A percentile compares a stretch with the other conserved stretches of the same genome.
phyloP scores from a whole-genome alignment of 2,329 filamentous ascomycete genomes.

The Cytospora leucostoma region DNA sequence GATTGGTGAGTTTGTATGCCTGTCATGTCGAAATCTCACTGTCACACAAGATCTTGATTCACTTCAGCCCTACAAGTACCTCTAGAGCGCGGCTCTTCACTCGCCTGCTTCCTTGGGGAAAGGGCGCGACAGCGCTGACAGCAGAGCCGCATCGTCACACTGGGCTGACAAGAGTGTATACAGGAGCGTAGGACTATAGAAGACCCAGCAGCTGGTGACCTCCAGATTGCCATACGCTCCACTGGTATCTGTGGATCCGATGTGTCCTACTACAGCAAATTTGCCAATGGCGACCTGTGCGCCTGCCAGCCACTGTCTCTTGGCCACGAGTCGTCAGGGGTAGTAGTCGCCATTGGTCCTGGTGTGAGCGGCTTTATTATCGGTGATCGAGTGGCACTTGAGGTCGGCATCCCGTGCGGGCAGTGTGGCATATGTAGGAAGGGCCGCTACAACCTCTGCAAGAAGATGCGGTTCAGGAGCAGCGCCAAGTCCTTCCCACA shows the following conservation, averaged over 20 bases:
- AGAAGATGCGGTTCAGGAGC: conserved; percentile 62
- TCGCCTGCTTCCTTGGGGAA: conserved; percentile 17
- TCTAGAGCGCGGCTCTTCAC: conserved; percentile 5
- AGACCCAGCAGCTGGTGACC: conserved; percentile 51
- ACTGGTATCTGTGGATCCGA: conserved; percentile 72
- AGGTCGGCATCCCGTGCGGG: conserved; percentile 58
- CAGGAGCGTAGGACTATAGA: conserved; percentile 55
- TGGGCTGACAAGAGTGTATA: conserved; percentile 25
- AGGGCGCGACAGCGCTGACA: conserved; percentile 18
- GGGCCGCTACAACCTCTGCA: conserved; percentile 64
- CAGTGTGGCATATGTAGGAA: conserved; percentile 52
- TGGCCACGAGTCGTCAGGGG: conserved; percentile 63
- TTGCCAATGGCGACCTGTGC: conserved; percentile 70
- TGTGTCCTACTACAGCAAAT: conserved; percentile 71
- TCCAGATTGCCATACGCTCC: conserved; percentile 65
- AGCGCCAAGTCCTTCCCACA: conserved; percentile 65
- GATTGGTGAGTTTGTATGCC: conserved; percentile 50
- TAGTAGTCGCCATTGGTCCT: conserved; percentile 57
- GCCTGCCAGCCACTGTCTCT: conserved; percentile 66
- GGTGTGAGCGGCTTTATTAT: conserved; percentile 53
- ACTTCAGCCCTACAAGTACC: conserved; percentile 1
- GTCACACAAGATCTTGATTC: conserved; percentile 36
- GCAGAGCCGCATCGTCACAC: conserved; percentile 13
- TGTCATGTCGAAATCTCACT: conserved; percentile 29
- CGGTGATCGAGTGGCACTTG: conserved; percentile 60